Percentiles rank a stretch among this genome's conserved stretches.
These are phyloP conservation scores for Penicillium manginii DNA, from an alignment of 495 filamentous ascomycete species.

Conservation along the genomic window DNA sequence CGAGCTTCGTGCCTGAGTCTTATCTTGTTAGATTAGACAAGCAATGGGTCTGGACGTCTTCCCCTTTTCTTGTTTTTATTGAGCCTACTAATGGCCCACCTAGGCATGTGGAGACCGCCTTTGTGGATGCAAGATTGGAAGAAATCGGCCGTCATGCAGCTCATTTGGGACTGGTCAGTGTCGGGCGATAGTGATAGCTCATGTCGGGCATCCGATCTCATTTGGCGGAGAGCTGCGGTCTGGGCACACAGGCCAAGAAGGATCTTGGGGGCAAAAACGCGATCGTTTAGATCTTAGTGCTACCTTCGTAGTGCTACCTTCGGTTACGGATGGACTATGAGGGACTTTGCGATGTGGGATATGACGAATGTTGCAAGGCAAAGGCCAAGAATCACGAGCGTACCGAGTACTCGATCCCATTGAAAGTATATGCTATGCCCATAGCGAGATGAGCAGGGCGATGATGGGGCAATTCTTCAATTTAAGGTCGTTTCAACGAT, in stretches of 20 bases:
- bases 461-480: background rate
- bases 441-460: background rate
- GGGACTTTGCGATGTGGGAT: background rate
- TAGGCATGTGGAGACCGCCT: conserved; percentile 4
- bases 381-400: too few species aligned
- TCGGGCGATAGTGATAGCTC: background rate
- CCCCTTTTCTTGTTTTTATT: background rate
- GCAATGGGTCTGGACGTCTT: too few species aligned
- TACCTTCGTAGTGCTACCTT: too few species aligned
- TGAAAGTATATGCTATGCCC: too few species aligned
- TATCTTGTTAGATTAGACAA: too few species aligned
- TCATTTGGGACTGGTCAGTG: background rate
- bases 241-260: background rate
- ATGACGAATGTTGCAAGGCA: too few species aligned
- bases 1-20: background rate
- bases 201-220: background rate
- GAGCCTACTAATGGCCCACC: conserved; percentile 1
- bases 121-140: background rate
- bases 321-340: background rate
- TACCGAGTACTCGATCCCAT: too few species aligned
- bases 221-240: background rate
- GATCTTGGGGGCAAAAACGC: background rate
- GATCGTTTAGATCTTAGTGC: background rate
- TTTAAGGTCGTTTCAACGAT: conserved; percentile 4
- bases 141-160: background rate